These are phyloP conservation scores for Monosporascus cannonballus DNA, from an alignment of 2,329 filamentous ascomycete genomes.

Conservation along the genomic window DNA sequence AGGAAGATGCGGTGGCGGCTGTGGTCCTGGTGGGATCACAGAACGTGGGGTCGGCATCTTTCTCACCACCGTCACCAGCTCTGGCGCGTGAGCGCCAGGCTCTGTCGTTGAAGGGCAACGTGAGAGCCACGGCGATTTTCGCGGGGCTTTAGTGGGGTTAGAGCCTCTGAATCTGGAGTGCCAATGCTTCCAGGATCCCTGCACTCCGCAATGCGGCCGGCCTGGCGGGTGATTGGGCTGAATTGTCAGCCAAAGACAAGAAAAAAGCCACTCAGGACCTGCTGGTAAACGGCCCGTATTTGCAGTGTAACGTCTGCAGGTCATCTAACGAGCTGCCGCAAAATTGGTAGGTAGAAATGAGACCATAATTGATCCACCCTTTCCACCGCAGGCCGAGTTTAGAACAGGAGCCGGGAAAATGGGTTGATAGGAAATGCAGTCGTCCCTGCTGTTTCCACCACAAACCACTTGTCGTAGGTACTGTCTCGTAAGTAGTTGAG, in stretches of 20 bases:
- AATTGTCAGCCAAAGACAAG: constrained; percentile 12
- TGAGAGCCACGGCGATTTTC: constrained; percentile 25
- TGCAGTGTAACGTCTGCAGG: constrained; percentile 7
- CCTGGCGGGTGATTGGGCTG: constrained; percentile 3
- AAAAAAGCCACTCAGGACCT: constrained; percentile 3
- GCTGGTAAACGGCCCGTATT: constrained; percentile 16
- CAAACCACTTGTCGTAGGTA: too few species aligned
- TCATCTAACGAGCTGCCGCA: constrained; percentile 1
- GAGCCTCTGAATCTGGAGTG: constrained; percentile 12
- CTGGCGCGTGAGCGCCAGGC: constrained; percentile 25
- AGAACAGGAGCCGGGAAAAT: background rate
- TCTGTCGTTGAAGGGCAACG: constrained; percentile 14
- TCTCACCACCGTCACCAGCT: constrained; percentile 10
- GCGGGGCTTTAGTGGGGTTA: constrained; percentile 27
- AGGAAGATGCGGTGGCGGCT: constrained; percentile 1
- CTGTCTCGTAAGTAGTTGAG: background rate
- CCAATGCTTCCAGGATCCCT: constrained; percentile 7
- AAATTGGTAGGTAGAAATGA: background rate
- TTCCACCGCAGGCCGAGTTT: background rate
- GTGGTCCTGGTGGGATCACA: background rate
- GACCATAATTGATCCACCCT: background rate
- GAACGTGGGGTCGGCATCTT: background rate
- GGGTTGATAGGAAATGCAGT: too few species aligned
- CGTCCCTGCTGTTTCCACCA: too few species aligned
- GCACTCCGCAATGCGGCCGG: constrained; percentile 5